These are phyloP conservation scores for Petasospora rhodanensis DNA, from an alignment of 1,139 yeast species.

Conservation along the genomic window DNA sequence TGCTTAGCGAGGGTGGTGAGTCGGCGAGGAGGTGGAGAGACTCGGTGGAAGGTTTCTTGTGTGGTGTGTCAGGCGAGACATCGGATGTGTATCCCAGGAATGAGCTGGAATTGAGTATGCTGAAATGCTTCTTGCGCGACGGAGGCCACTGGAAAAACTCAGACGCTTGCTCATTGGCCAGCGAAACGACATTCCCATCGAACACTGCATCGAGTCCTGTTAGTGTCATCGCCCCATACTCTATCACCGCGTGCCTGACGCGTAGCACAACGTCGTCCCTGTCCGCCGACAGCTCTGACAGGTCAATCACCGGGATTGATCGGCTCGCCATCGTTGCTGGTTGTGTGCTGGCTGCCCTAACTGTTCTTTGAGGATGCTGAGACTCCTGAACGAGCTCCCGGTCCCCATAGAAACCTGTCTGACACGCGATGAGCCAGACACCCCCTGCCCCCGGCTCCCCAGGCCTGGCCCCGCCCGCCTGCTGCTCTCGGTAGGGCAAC, in stretches of 20 bases:
- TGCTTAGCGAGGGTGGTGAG: constrained; percentile 35
- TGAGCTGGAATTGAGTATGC: constrained; percentile 55
- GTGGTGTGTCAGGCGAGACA: too few relatives aligned
- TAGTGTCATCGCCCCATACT: constrained; percentile 54
- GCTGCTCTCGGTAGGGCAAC: too few relatives aligned
- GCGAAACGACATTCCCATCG: constrained; percentile 33
- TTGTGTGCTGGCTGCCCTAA: neutral
- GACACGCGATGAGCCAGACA: too few relatives aligned
- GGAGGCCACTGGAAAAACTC: constrained; percentile 45
- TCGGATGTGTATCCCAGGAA: constrained; percentile 51
- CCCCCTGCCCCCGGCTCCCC: too few relatives aligned
- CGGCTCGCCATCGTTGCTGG: constrained; percentile 1
- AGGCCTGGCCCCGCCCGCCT: too few relatives aligned
- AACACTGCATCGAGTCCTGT: constrained; percentile 29
- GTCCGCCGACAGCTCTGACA: constrained; percentile 19
- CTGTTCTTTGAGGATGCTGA: too few relatives aligned
- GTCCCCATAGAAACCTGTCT: too few relatives aligned
- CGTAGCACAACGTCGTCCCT: constrained; percentile 30
- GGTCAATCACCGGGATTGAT: constrained; percentile 25
- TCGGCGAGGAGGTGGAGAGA: constrained; percentile 44
- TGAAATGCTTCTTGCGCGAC: constrained; percentile 41
- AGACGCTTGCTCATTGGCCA: constrained; percentile 36
- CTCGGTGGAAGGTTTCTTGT: constrained; percentile 46
- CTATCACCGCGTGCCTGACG: constrained; percentile 47
- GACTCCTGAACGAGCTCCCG: too few relatives aligned